These are phyloP conservation scores for Mycothermus thermophilus DNA, from an alignment of 495 filamentous ascomycete genomes.

Conservation along the genomic window DNA sequence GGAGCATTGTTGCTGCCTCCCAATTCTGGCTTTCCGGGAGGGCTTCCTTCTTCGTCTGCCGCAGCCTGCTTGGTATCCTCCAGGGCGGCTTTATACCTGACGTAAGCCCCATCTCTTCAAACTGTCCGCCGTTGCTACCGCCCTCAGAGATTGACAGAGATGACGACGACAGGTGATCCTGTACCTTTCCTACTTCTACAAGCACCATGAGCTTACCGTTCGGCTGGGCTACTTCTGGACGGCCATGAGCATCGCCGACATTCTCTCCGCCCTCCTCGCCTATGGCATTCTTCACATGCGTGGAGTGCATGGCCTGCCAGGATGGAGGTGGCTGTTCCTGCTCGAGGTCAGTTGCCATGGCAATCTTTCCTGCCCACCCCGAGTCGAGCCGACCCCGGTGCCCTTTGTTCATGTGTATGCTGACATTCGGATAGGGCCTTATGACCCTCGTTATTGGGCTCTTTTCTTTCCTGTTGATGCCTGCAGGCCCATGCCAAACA, in stretches of 20 bases:
- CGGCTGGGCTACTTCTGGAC: conserved; percentile 45
- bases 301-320: conserved; percentile 41
- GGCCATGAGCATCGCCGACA: conserved; percentile 49
- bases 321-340: conserved; percentile 45
- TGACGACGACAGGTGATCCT: conserved; percentile 25
- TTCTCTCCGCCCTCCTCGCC: conserved; percentile 55
- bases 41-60: conserved; percentile 47
- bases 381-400: no score
- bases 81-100: conserved; percentile 59
- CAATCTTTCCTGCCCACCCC: not conserved
- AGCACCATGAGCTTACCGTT: conserved; percentile 47
- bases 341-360: conserved; percentile 11
- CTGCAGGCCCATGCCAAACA: conserved; percentile 58
- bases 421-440: conserved; percentile 32
- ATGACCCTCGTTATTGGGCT: conserved; percentile 52
- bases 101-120: conserved; percentile 8
- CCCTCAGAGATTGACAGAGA: no score
- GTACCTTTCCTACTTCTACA: conserved; percentile 59
- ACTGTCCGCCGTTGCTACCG: no score
- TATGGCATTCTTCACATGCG: conserved; percentile 59
- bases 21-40: conserved; percentile 53
- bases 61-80: conserved; percentile 55
- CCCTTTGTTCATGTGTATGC: no score
- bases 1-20: conserved; percentile 55
- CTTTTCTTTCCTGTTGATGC: conserved; percentile 52